Percentiles rank a stretch among this genome's conserved stretches.
phyloP scores from a whole-genome alignment of 2,329 filamentous ascomycete genomes.

The Mollisiaceae sp. region DNA sequence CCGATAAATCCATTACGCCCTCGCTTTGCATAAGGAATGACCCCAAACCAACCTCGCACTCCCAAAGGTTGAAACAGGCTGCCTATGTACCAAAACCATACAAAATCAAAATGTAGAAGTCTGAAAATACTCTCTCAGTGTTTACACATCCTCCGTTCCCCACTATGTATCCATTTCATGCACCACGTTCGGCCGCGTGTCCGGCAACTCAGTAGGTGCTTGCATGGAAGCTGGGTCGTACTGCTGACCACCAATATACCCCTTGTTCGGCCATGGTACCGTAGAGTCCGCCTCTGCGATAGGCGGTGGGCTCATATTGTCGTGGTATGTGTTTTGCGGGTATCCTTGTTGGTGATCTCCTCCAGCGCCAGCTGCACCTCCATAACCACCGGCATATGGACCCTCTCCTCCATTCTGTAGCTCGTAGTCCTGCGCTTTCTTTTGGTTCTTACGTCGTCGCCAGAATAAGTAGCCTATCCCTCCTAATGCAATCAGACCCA shows the following conservation, averaged over 20 bases:
- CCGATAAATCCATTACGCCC: background rate
- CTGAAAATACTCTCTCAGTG: background rate
- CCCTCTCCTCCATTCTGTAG: slow-evolving; percentile 10
- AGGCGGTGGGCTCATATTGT: slow-evolving; percentile 6
- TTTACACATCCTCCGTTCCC: background rate
- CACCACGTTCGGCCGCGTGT: slow-evolving; percentile 12
- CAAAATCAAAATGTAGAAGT: background rate
- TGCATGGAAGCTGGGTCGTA: slow-evolving; percentile 14
- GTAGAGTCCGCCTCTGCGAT: background rate
- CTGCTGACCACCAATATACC: slow-evolving; percentile 14
- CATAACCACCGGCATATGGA: background rate
- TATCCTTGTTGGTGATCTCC: background rate
- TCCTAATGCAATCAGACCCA: slow-evolving; percentile 21
- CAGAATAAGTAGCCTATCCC: slow-evolving; percentile 26
- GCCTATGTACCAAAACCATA: background rate
- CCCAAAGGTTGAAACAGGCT: background rate
- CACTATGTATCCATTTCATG: slow-evolving; percentile 18
- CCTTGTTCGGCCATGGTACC: slow-evolving; percentile 10
- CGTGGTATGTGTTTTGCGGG: background rate
- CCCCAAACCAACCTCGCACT: background rate
- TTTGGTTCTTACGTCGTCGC: slow-evolving; percentile 14
- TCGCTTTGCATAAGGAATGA: slow-evolving; percentile 1
- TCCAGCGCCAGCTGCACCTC: slow-evolving; percentile 1
- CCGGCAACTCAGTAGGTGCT: background rate
- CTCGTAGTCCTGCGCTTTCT: slow-evolving; percentile 15